Base-by-base conservation (phyloP, 768 basidiomycete species). In the Pisolithus albus region DNA sequence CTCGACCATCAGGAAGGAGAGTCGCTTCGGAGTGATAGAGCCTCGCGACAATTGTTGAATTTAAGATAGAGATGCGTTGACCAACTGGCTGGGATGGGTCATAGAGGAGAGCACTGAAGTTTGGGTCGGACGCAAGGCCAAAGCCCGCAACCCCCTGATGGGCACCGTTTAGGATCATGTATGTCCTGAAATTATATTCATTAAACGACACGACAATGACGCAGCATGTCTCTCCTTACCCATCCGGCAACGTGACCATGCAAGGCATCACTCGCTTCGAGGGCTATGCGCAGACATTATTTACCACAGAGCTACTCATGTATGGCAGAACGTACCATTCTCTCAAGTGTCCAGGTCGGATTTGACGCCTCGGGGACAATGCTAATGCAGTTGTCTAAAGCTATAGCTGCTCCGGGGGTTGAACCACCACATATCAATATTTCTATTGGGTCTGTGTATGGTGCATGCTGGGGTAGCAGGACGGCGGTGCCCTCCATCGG, bases 11-110 rank as follows among this genome's bases (percentile, higher is more conserved):
- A 0, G 83, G 83, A 19, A 90, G 76, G 10, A 90, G 77, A 23
- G 78, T 81, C 4, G 85, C 84, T 61, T 82, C 86, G 0, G 88
- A 89, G 64, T 89, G 88, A 57, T 89, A 91, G 64, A 90, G 56
- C 15, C 88, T 81, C 0, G 86, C 78, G 23, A 91, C 80, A 39
- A 81, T 86, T 24, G 86, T 89, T 19, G 65, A 77, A 62, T 74
- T 74, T 45, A 86, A 74, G 59, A 87, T 79, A 8, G 87, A 81
- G 55, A 88, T 71, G 32, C 87, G 82, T 37, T 80, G 76, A 9
- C 75, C 71, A 42, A 81, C 58, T 5, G 88, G 76, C 50, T 76
- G 65, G 0, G 76, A 61, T 0, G 88, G 88, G 60, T 88, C 83
- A 56, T 89, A 89, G 5, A 90, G 73, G 18, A 88, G 54, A 0